Conservation (phyloP, 306 rosid species). For the Aeschynomene evenia region DNA sequence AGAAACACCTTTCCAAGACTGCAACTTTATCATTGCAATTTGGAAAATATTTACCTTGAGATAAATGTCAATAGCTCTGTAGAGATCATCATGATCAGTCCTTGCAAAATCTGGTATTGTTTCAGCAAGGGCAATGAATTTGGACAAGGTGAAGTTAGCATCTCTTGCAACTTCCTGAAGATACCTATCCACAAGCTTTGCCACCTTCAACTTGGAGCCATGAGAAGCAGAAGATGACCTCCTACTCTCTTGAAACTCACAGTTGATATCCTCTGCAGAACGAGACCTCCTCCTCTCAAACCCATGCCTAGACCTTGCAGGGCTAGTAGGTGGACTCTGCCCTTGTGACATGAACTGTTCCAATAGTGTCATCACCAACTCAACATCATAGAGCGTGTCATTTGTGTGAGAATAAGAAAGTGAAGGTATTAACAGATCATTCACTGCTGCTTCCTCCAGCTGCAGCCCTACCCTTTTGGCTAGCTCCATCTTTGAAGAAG, state of each 20-base stretch:
- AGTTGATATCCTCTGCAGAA: conserved; percentile 86
- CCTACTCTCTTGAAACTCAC: conserved; percentile 89
- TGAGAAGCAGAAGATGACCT: conserved; percentile 98
- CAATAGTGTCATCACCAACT: conserved; percentile 68
- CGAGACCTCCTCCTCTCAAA: conserved; percentile 87
- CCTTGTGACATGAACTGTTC: conserved; percentile 81
- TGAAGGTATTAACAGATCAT: conserved; percentile 81
- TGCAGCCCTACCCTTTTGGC: conserved; percentile 81
- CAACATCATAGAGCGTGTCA: conserved; percentile 66
- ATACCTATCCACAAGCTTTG: conserved; percentile 85
- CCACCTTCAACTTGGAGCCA: conserved; percentile 81
- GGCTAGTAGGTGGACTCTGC: conserved; percentile 91
- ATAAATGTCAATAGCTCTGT: conserved; percentile 87
- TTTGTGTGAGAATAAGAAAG: conserved; percentile 44
- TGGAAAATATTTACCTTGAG: conserved; percentile 60
- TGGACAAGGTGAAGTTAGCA: conserved; percentile 63
- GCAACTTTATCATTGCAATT: background rate
- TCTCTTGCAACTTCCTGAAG: conserved; percentile 86
- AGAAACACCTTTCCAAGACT: too few relatives aligned
- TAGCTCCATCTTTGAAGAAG: conserved; percentile 76
- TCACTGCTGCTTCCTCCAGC: conserved; percentile 75
- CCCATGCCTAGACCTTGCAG: conserved; percentile 66
- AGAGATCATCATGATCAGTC: conserved; percentile 92
- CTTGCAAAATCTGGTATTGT: conserved; percentile 90
- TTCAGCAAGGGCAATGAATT: conserved; percentile 78